Evolutionary conservation across 257 asterid genomes (phyloP).

Genomic region (Anisodus acutangulus): DNA sequence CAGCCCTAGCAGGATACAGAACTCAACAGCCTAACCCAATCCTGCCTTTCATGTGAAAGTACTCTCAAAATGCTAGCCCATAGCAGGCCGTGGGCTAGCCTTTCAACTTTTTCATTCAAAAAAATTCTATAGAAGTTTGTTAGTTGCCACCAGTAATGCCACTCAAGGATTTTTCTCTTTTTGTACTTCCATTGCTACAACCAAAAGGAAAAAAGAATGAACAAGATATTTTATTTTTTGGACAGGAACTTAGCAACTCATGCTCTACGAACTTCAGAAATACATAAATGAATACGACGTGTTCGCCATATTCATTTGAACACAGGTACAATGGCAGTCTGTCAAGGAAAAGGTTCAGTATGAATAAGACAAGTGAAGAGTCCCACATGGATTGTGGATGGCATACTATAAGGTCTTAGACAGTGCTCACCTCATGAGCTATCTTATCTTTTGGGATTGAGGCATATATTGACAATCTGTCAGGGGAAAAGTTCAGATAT

Average conservation of each 20-base stretch:
- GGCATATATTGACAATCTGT: neutral
- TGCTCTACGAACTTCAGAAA: conserved; percentile 21
- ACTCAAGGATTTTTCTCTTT: neutral
- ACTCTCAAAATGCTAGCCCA: conserved; percentile 11
- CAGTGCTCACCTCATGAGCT: conserved; percentile 1
- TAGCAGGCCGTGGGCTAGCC: conserved; percentile 16
- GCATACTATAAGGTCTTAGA: neutral
- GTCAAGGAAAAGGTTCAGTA: neutral
- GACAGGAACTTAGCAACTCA: conserved; percentile 13
- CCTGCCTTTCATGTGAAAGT: conserved; percentile 15
- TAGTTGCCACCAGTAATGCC: neutral
- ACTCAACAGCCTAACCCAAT: neutral
- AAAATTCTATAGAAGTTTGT: neutral
- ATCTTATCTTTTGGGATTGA: neutral
- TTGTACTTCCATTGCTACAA: conserved; percentile 8
- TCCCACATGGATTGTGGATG: neutral
- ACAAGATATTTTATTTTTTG: neutral
- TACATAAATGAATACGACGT: neutral
- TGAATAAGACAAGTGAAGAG: neutral
- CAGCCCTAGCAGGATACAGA: neutral
- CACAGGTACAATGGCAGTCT: neutral
- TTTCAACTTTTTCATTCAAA: conserved; percentile 12
- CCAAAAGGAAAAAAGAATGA: conserved; percentile 4
- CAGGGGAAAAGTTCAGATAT: neutral
- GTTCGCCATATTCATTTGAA: neutral